Evolutionary conservation across 2,329 filamentous ascomycete genomes (phyloP).

Genomic region (Cercospora beticola): DNA sequence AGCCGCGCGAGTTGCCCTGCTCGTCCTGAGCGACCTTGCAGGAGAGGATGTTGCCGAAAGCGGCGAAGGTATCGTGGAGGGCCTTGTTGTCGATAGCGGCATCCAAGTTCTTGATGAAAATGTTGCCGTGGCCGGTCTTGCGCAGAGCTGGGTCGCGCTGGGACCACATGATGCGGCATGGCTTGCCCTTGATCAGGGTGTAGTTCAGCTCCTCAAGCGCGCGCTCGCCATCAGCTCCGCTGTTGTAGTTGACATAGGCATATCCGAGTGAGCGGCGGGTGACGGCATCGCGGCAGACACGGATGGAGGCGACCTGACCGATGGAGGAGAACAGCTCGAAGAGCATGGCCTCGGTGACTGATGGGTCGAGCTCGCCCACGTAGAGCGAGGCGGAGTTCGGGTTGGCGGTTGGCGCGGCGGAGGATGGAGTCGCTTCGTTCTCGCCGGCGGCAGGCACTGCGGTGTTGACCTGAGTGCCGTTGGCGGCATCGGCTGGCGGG

Average conservation of each 20-base stretch:
- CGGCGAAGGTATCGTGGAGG: slow-evolving; percentile 97
- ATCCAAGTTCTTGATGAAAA: slow-evolving; percentile 99
- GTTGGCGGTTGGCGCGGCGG: slow-evolving; percentile 64
- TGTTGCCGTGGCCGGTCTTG: slow-evolving; percentile 98
- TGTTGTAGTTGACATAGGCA: slow-evolving; percentile 99
- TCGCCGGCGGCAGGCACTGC: slow-evolving; percentile 62
- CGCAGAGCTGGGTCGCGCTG: slow-evolving; percentile 98
- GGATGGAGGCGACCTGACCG: slow-evolving; percentile 96
- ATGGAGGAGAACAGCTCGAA: slow-evolving; percentile 99
- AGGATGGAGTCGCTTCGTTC: slow-evolving; percentile 68
- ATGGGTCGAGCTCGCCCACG: slow-evolving; percentile 95
- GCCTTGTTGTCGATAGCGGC: slow-evolving; percentile 99
- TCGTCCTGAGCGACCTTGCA: slow-evolving; percentile 99
- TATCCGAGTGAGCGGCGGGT: slow-evolving; percentile 98
- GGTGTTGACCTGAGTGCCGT: slow-evolving; percentile 67
- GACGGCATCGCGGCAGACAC: slow-evolving; percentile 98
- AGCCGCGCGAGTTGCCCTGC: slow-evolving; percentile 94
- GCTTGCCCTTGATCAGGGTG: slow-evolving; percentile 96
- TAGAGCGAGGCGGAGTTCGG: slow-evolving; percentile 97
- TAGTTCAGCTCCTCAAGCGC: slow-evolving; percentile 99
- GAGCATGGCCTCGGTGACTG: slow-evolving; percentile 99
- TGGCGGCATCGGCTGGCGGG: slow-evolving; percentile 64
- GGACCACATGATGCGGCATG: slow-evolving; percentile 99
- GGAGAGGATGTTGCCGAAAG: slow-evolving; percentile 97
- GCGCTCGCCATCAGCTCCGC: slow-evolving; percentile 92